Conservation (phyloP, 306 rosid genomes). For the Adenanthera pavonina region DNA sequence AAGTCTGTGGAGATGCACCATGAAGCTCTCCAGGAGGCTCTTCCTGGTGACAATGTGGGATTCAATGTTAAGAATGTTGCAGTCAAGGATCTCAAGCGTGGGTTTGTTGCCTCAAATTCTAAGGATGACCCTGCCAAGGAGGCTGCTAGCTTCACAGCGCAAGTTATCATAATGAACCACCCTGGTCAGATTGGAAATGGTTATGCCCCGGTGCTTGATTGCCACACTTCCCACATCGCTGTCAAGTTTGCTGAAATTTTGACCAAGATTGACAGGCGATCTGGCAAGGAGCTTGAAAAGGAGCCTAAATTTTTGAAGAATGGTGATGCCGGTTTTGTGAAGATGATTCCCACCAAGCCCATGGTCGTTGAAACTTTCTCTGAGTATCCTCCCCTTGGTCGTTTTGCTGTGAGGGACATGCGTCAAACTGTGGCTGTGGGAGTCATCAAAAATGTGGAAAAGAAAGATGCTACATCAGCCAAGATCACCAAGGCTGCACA, state of each 20-base stretch:
- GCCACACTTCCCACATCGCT: conserved; percentile 8
- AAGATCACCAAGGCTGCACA: background rate
- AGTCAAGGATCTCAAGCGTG: conserved; percentile 6
- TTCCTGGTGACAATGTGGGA: conserved; percentile 1
- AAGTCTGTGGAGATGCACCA: conserved; percentile 15
- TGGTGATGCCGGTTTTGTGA: conserved; percentile 8
- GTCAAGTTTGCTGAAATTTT: conserved; percentile 4
- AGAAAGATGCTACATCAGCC: background rate
- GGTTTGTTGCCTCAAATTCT: background rate
- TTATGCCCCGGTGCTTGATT: background rate
- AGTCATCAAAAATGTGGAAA: conserved; percentile 1
- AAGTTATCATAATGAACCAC: conserved; percentile 5
- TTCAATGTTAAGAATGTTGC: conserved; percentile 9
- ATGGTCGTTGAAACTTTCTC: conserved; percentile 9
- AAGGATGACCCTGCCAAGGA: conserved; percentile 11
- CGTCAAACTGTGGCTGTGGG: conserved; percentile 9
- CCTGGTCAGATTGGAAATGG: conserved; percentile 8
- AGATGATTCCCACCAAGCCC: conserved; percentile 5
- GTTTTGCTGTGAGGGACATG: conserved; percentile 17
- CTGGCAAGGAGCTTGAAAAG: conserved; percentile 1
- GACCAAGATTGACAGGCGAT: conserved; percentile 3
- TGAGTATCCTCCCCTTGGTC: conserved; percentile 1
- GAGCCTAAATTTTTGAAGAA: conserved; percentile 2
- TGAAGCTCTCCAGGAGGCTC: conserved; percentile 7
- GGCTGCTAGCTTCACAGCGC: background rate